Percentiles rank a stretch among this genome's conserved stretches.
These are phyloP conservation scores for Cucumis cinereus DNA, from an alignment of 306 rosid species.

Conservation along the genomic window DNA sequence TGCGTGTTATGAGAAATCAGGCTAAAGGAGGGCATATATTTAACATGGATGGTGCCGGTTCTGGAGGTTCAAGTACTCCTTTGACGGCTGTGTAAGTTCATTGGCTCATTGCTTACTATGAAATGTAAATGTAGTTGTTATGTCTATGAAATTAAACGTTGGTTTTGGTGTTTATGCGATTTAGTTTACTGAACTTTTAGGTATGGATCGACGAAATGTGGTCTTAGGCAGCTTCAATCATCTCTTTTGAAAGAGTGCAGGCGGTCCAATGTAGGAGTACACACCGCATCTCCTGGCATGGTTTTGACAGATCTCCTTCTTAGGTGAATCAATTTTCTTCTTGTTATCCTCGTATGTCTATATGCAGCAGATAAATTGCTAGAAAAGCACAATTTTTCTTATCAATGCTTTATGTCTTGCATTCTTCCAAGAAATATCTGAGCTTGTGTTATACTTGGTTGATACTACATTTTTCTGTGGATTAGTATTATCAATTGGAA, in stretches of 20 bases:
- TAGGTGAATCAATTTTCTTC: slow-evolving; percentile 32
- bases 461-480: not conserved
- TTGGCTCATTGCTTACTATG: slow-evolving; percentile 11
- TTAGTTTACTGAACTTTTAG: slow-evolving; percentile 25
- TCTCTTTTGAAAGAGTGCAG: slow-evolving; percentile 75
- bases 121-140: not conserved
- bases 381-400: not conserved
- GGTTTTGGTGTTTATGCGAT: slow-evolving; percentile 7
- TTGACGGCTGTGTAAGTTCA: slow-evolving; percentile 84
- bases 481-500: not conserved
- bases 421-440: not conserved
- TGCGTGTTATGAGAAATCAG: slow-evolving; percentile 60
- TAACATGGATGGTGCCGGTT: slow-evolving; percentile 95
- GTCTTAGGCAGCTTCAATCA: slow-evolving; percentile 84
- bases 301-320: slow-evolving; percentile 87
- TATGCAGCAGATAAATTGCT: not conserved
- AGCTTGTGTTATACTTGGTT: not conserved
- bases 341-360: not conserved
- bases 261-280: slow-evolving; percentile 75
- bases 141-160: not conserved
- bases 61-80: slow-evolving; percentile 98
- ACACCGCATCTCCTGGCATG: slow-evolving; percentile 97
- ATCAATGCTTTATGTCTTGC: not conserved
- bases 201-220: slow-evolving; percentile 91
- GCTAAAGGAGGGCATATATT: slow-evolving; percentile 77